Evolutionary conservation across 164 flowering plant genomes (phyloP).

Genomic region (Litsea cubeba): DNA sequence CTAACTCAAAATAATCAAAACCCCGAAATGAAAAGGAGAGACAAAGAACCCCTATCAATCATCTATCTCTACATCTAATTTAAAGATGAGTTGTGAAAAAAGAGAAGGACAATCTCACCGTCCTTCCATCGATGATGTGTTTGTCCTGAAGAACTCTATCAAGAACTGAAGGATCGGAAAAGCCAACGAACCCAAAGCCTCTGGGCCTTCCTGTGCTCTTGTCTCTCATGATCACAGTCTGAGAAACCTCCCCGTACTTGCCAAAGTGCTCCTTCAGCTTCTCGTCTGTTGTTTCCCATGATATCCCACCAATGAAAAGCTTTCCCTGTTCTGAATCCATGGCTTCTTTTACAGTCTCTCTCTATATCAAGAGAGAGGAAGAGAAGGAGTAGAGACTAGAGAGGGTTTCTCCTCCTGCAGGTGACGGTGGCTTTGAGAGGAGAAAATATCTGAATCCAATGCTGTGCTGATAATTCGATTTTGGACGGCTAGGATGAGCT

Average conservation of each 20-base stretch:
- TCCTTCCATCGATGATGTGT: constrained; percentile 74
- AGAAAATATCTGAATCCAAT: not conserved
- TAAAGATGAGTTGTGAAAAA: not conserved
- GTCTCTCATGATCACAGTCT: constrained; percentile 74
- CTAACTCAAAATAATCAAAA: not conserved
- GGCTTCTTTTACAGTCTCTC: not conserved
- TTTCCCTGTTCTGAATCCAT: constrained; percentile 95
- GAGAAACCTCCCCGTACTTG: constrained; percentile 68
- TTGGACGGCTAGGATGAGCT: not conserved
- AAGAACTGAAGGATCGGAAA: constrained; percentile 56
- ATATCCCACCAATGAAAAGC: constrained; percentile 89
- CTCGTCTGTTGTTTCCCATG: constrained; percentile 89
- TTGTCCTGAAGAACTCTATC: constrained; percentile 78
- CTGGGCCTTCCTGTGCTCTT: constrained; percentile 56
- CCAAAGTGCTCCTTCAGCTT: constrained; percentile 66
- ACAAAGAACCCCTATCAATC: not conserved
- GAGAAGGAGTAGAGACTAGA: not conserved
- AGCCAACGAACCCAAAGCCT: constrained; percentile 68
- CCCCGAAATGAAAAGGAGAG: not conserved
- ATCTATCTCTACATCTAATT: too few relatives aligned
- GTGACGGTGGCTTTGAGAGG: not conserved
- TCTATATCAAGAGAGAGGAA: not conserved
- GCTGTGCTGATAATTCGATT: not conserved
- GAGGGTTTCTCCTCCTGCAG: not conserved
- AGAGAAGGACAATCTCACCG: constrained; percentile 35